These are phyloP conservation scores for Rhododendron kiyosumense DNA, from an alignment of 148 eudicot species.

Conservation along the genomic window DNA sequence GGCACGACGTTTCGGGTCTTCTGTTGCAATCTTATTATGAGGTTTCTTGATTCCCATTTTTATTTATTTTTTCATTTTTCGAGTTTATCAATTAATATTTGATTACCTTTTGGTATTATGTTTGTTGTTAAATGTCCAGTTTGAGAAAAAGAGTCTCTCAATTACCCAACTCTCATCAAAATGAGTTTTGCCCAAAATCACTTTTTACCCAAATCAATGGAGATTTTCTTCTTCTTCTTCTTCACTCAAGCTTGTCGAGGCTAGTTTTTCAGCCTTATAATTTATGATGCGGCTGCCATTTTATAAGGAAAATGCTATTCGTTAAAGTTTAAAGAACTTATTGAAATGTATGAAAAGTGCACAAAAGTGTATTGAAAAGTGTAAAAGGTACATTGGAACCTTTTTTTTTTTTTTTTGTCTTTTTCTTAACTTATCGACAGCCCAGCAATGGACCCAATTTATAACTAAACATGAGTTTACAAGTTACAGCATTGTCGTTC, in stretches of 20 bases:
- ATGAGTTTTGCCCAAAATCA: not conserved
- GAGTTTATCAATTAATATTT: not conserved
- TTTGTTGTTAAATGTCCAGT: not conserved
- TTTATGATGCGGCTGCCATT: not conserved
- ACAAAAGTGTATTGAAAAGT: not conserved
- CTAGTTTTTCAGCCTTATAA: not conserved
- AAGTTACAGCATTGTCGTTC: not conserved
- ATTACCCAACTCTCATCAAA: not conserved
- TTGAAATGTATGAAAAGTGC: not conserved
- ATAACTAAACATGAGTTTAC: not conserved
- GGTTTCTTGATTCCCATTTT: constrained; percentile 22
- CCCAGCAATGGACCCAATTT: not conserved
- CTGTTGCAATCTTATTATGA: constrained; percentile 66
- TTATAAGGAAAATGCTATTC: no score
- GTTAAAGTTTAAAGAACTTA: no score
- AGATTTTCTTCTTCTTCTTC: not conserved
- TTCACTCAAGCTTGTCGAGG: not conserved
- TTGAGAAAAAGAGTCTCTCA: not conserved
- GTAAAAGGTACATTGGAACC: no score
- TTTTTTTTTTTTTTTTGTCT: no score
- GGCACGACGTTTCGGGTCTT: constrained; percentile 39
- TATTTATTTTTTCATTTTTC: not conserved
- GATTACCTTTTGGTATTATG: not conserved
- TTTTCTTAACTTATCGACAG: not conserved
- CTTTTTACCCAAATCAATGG: not conserved